Base-by-base conservation (phyloP, 2,329 filamentous ascomycete species). In the Nemania sp. region DNA sequence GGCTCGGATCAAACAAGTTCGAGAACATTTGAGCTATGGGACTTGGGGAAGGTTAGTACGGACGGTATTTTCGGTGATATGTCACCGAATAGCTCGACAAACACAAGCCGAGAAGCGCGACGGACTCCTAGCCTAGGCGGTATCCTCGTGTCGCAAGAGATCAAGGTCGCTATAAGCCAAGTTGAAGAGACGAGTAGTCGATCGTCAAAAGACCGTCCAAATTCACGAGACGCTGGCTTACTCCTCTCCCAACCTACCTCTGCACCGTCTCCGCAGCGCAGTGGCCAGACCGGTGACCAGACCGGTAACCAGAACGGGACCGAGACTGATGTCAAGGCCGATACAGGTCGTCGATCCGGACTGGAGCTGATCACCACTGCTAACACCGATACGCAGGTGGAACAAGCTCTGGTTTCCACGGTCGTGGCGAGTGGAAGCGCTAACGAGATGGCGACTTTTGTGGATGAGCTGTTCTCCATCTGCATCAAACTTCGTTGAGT, bases 131-230 rank as follows among this genome's bases (percentile, higher is more conserved):
- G 75, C 8, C 82, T 84, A 57, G 87, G 87, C 6, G 87, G 88
- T 24, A 90, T 90, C 74, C 85, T 89, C 81, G 85, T 90, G 6
- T 87, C 86, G 26, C 86, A 88, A 69, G 87, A 90, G 72, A 85
- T 90, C 63, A 85, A 84, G 7, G 84, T 90, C n/a, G 83, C 88
- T 55, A 80, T 83, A 57, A 71, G 71, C 29, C 72, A 72, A 53
- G 71, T 78, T 6, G 77, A 79, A 29, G 75, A 79, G 24, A 70
- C 71, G 2, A 66, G 64, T 6, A 69, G 67, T 38, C 35, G 54
- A 11, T 45, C 54, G 18, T 47, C 49, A 6, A n/a, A 49, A 22
- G 43, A 13, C 15, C n/a, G 29, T 11, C 43, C 54, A 58, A 68
- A 58, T 51, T 62, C n/a, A 38, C 62, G 51, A 22, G 62, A 61